These are phyloP conservation scores for Prosopis cineraria DNA, from an alignment of 306 rosid genomes.

Conservation along the genomic window DNA sequence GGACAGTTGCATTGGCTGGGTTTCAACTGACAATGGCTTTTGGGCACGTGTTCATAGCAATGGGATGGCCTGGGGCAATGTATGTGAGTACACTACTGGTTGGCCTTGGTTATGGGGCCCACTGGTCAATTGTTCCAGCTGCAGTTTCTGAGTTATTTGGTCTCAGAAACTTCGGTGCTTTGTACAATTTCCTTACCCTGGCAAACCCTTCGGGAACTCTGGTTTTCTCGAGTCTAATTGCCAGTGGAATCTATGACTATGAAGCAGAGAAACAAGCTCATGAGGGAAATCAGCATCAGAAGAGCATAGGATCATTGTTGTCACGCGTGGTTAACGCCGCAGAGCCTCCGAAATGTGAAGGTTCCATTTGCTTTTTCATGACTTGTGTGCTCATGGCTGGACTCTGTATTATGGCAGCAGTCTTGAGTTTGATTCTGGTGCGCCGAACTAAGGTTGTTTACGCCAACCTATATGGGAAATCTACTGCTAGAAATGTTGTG, in stretches of 20 bases:
- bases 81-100: conserved; percentile 72
- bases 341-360: conserved; percentile 63
- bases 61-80: conserved; percentile 93
- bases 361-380: conserved; percentile 73
- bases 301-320: conserved; percentile 47
- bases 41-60: conserved; percentile 74
- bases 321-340: conserved; percentile 30
- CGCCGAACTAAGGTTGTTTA: conserved; percentile 75
- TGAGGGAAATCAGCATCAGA: conserved; percentile 22
- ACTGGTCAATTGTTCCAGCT: conserved; percentile 97
- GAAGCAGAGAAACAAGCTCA: conserved; percentile 91
- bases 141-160: conserved; percentile 96
- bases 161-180: conserved; percentile 81
- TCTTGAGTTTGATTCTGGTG: conserved; percentile 74
- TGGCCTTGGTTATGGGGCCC: conserved; percentile 94
- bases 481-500: conserved; percentile 33
- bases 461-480: conserved; percentile 71
- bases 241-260: conserved; percentile 75
- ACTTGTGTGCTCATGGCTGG: conserved; percentile 73
- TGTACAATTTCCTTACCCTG: conserved; percentile 87
- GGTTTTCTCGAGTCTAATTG: conserved; percentile 77
- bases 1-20: conserved; percentile 76
- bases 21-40: conserved; percentile 79
- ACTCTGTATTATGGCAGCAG: conserved; percentile 65
- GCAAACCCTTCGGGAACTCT: conserved; percentile 84